A percentile compares a stretch with the other conserved stretches of the same genome.
phyloP scores from a whole-genome alignment of 805 yeast genomes.

The Lipomyces mesembrius region DNA sequence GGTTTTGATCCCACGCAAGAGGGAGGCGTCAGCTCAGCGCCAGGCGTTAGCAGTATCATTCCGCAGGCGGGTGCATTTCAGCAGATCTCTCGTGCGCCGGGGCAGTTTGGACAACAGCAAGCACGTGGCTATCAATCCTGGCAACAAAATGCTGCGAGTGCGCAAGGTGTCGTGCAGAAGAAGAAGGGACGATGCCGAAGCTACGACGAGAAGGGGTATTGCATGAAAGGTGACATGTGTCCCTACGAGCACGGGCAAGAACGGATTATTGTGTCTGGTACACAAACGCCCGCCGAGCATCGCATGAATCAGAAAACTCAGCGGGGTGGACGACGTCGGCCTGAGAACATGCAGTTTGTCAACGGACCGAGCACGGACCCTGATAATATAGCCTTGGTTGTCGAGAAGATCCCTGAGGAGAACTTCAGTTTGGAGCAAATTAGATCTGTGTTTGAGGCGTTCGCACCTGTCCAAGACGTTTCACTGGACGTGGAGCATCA shows the following conservation, averaged over 20 bases:
- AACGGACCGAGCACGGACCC: conserved; percentile 27
- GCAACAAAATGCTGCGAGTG: neutral
- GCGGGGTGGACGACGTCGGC: conserved; percentile 24
- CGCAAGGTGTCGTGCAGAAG: neutral
- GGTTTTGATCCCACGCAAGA: conserved; percentile 3
- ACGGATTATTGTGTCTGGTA: conserved; percentile 20
- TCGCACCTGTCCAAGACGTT: conserved; percentile 49
- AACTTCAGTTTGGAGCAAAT: conserved; percentile 47
- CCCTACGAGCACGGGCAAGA: conserved; percentile 38
- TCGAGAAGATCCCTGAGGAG: conserved; percentile 53
- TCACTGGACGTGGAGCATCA: conserved; percentile 41
- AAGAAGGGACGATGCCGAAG: conserved; percentile 29
- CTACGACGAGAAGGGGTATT: conserved; percentile 34
- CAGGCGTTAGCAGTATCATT: neutral
- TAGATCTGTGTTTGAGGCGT: conserved; percentile 49
- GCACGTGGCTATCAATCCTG: neutral
- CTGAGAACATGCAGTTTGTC: conserved; percentile 11
- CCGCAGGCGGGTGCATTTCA: neutral
- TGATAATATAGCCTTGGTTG: conserved; percentile 46
- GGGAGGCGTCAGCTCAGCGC: conserved; percentile 7
- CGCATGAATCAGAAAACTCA: neutral
- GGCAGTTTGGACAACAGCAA: neutral
- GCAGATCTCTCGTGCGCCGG: neutral
- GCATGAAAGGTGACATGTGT: conserved; percentile 36
- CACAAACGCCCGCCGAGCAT: neutral